Evolutionary conservation across 2,329 filamentous ascomycete genomes (phyloP).

Genomic region (Colletotrichum tanaceti): DNA sequence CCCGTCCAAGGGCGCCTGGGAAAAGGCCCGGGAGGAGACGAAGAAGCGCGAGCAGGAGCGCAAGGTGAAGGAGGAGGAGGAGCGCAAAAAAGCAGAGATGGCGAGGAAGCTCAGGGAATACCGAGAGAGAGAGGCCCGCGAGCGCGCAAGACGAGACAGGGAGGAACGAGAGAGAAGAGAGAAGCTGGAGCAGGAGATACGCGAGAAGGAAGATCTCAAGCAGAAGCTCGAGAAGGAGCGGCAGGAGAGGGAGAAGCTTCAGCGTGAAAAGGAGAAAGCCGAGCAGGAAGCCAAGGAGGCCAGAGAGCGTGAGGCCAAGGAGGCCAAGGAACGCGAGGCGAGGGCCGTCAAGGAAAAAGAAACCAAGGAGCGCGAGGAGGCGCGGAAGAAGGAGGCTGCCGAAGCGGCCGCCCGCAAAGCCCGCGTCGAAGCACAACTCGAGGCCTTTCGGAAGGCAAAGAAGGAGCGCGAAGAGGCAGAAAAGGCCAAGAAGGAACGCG

Average conservation of each 20-base stretch:
- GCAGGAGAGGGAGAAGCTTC: constrained; percentile 53
- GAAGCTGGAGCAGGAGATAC: constrained; percentile 51
- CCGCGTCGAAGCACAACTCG: constrained; percentile 43
- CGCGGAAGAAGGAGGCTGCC: constrained; percentile 46
- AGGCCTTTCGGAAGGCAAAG: constrained; percentile 43
- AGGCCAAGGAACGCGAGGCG: constrained; percentile 47
- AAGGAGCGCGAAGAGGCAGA: constrained; percentile 61
- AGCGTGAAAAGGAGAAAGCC: constrained; percentile 59
- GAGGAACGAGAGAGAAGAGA: constrained; percentile 52
- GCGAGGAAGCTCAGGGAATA: constrained; percentile 64
- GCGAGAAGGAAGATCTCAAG: constrained; percentile 48
- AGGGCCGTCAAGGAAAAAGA: constrained; percentile 56
- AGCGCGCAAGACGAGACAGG: constrained; percentile 55
- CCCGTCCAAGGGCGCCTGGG: constrained; percentile 43
- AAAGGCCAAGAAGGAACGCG: constrained; percentile 56
- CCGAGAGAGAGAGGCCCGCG: constrained; percentile 66
- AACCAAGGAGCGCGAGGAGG: constrained; percentile 47
- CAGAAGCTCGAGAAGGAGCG: constrained; percentile 47
- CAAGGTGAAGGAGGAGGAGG: constrained; percentile 69
- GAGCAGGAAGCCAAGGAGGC: constrained; percentile 53
- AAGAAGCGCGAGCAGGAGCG: constrained; percentile 72
- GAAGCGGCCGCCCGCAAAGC: constrained; percentile 48
- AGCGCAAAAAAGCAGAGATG: constrained; percentile 68
- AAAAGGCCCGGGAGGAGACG: constrained; percentile 68
- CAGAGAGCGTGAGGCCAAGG: constrained; percentile 46